Conservation (phyloP, 192 early-diverging fungal species). For the Phycomyces blakesleeanus region DNA sequence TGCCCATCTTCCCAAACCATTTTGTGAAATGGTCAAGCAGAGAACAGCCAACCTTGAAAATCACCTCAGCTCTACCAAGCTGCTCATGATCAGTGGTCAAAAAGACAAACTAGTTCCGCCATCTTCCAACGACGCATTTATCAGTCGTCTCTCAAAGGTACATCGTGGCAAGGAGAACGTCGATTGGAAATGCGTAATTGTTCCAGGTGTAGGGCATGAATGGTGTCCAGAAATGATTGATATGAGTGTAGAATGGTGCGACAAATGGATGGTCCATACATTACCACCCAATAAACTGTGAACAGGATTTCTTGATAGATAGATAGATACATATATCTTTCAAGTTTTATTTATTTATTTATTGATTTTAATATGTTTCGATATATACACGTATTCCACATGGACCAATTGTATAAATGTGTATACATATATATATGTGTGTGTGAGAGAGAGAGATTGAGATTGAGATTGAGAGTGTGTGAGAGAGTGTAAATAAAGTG, state of each 20-base stretch:
- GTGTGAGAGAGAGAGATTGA: neutral
- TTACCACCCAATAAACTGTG: neutral
- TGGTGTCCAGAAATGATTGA: constrained; percentile 28
- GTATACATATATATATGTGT: neutral
- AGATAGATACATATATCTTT: neutral
- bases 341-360: neutral
- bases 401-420: neutral
- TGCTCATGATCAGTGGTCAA: constrained; percentile 26
- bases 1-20: constrained; percentile 14
- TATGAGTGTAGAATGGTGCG: constrained; percentile 19
- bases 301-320: neutral
- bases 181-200: constrained; percentile 22
- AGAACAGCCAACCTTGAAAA: constrained; percentile 3
- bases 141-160: constrained; percentile 1
- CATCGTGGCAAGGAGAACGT: constrained; percentile 1
- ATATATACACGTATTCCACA: too few species aligned
- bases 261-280: constrained; percentile 21
- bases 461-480: too few species aligned
- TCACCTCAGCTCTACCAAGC: constrained; percentile 4
- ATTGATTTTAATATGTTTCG: neutral
- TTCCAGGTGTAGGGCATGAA: constrained; percentile 25
- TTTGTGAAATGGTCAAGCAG: constrained; percentile 2
- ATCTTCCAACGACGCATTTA: constrained; percentile 11
- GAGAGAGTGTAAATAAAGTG: constrained; percentile 2
- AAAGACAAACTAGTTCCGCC: constrained; percentile 20